Conservation (phyloP, 495 filamentous ascomycete species). For the Bathelium albidoporum region DNA sequence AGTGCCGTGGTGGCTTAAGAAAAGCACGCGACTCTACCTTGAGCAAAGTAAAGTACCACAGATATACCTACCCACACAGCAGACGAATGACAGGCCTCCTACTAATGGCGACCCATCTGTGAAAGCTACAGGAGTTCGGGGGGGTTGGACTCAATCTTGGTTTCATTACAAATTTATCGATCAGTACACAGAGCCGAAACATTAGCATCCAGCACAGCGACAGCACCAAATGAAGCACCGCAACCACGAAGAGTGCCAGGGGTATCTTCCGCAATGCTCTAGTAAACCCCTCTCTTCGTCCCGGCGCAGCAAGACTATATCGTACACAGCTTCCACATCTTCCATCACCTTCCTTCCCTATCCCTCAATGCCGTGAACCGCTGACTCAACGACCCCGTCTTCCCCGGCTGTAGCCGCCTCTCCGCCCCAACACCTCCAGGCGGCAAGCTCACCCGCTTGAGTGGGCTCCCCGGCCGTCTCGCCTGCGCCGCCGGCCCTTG, state of each 20-base stretch:
- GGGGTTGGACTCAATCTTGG: no score
- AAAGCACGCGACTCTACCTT: no score
- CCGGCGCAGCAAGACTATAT: not conserved
- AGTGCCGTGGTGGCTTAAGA: no score
- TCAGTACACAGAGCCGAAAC: no score
- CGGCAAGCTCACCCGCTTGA: constrained; percentile 22
- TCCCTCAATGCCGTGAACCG: not conserved
- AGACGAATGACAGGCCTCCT: no score
- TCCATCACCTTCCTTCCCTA: not conserved
- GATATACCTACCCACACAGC: no score
- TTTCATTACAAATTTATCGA: not conserved
- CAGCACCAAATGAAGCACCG: not conserved
- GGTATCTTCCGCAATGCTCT: not conserved
- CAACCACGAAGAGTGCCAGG: not conserved
- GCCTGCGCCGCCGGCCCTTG: not conserved
- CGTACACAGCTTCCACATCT: not conserved
- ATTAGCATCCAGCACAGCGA: no score
- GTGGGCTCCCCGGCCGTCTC: constrained; percentile 13
- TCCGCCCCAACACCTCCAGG: constrained; percentile 13
- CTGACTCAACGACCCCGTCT: not conserved
- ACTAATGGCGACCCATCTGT: no score
- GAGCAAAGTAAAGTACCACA: no score
- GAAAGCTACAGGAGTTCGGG: no score
- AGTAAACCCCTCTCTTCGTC: not conserved
- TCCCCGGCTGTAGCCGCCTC: constrained; percentile 1